Base-by-base conservation (phyloP, 1,284 basidiomycete species). In the Pholiota adiposa region DNA sequence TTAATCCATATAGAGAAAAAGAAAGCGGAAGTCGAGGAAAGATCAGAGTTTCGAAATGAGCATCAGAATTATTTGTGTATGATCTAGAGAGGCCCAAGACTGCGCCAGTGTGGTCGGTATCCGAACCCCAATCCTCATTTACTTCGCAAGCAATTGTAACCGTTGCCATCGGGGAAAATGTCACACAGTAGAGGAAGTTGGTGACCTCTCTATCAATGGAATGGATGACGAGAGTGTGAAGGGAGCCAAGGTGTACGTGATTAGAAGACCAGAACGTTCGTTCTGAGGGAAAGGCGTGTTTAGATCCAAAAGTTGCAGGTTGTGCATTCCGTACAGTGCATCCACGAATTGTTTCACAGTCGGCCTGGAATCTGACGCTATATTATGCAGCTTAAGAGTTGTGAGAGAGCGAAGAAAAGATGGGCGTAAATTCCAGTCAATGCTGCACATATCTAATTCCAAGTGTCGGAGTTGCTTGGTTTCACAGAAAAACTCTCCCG, bases 261-360 rank as follows among this genome's bases (percentile, higher is more conserved):
- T 29, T 19, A 16, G 29, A 48, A 33, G 14, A 29, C 23, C 23
- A 14, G 11, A 18, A 16, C 6, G 14, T 25, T 29, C 31, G 16
- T 51, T 19, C 23, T 54, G 55, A 41, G 36, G 74, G 70, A 7
- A 79, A 67, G 29, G 67, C 64, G 40, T 73, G 60, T 29, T 70
- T 7, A 78, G 65, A 46, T 73, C 62, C 6, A 79, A 62, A n/a
- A 63, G 57, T 43, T 62, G 63, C 16, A 79, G 65, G 19, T 49
- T 23, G 2, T 70, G 73, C 72, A 75, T 73, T 40, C 54, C 61
- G 14, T 62, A 34, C 7, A 79, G 67, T 12, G 63, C 65, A 25
- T 64, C 58, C 23, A 67, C 54, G 25, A 79, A 62, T 36, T 71
- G 70, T 4, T 44, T 57, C 19, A 65, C 62, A 1, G 67, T 63